Conservation (phyloP, 164 flowering plant genomes). For the Berberis vulgaris region DNA sequence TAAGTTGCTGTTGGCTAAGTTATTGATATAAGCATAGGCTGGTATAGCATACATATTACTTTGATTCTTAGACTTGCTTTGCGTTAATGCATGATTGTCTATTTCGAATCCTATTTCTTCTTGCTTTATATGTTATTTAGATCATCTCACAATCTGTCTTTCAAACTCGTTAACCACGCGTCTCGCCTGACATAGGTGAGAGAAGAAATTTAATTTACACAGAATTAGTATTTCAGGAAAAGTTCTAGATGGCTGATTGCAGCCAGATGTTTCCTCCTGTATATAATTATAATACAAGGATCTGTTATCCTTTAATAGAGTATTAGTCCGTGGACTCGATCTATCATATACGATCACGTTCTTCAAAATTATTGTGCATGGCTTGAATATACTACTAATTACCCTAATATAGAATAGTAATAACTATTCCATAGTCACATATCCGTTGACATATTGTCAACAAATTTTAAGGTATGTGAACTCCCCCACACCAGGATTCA, state of each 20-base stretch:
- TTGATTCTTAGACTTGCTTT: no score
- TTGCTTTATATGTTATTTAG: no score
- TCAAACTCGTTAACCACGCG: no score
- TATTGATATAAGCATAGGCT: no score
- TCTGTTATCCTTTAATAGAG: neutral
- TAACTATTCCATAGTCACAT: conserved; percentile 5
- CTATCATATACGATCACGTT: neutral
- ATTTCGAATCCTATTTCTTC: no score
- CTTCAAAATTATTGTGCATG: neutral
- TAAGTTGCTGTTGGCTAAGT: no score
- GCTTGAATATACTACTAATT: neutral
- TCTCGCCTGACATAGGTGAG: no score
- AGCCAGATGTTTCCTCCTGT: conserved; percentile 4
- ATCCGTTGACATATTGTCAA: conserved; percentile 16
- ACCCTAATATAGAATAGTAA: neutral
- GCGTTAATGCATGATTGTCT: no score
- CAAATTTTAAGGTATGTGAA: neutral
- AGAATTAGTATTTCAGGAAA: conserved; percentile 3
- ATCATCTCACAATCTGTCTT: no score
- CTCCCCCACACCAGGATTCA: conserved; percentile 11
- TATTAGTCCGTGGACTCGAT: neutral
- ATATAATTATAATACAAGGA: neutral
- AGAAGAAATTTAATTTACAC: no score
- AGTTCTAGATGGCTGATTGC: conserved; percentile 8
- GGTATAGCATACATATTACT: no score